Evolutionary conservation across 225 moss, liverwort and hornwort genomes (phyloP), one percentile per base, ranked within the genome.

Genomic region (Rhytidiadelphus loreus): DNA sequence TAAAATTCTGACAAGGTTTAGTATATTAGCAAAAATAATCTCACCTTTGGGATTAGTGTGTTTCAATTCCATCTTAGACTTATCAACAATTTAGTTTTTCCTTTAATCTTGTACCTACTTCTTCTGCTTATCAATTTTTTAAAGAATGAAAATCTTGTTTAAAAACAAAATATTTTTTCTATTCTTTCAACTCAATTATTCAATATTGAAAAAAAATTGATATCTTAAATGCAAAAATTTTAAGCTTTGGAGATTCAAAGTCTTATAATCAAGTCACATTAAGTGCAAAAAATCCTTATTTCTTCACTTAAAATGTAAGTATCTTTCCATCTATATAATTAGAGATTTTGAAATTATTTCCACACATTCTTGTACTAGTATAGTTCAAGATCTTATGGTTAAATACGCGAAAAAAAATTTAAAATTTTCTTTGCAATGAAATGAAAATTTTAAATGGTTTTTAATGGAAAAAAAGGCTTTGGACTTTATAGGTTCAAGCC

Each of bases 251-350:
- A 23, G 69, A 69, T 13, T 69, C 39, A 69, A 69, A 69, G 8
- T 24, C 24, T 24, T 69, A 4, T 39, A 7, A 39, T 39, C 24
- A n/a, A n/a, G 12, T 68, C 13, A 39, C 4, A 68, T 2, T 21
- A 68, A n/a, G 39, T 13, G 1, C 13, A 7, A 2, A 6, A 12
- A 22, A 5, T 0, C 5, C 0, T 1, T 2, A 0, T 16, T 35
- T 65, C 35, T 65, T 37, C 6, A 37, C 35, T 65, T 65, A 14
- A 25, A 41, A 41, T 0, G 0, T 21, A 37, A 66, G 12, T 21
- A 37, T 66, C 12, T 66, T 66, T 3, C 25, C 41, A 15, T 15
- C 41, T 70, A 41, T 3, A 70, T 2, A 3, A 70, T 70, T 8
- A 15, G 14, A 24, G 8, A 14, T 14, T 25, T 0, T 69, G 2